These are phyloP conservation scores for Solanum piurae DNA, from an alignment of 257 asterid species.

Conservation along the genomic window DNA sequence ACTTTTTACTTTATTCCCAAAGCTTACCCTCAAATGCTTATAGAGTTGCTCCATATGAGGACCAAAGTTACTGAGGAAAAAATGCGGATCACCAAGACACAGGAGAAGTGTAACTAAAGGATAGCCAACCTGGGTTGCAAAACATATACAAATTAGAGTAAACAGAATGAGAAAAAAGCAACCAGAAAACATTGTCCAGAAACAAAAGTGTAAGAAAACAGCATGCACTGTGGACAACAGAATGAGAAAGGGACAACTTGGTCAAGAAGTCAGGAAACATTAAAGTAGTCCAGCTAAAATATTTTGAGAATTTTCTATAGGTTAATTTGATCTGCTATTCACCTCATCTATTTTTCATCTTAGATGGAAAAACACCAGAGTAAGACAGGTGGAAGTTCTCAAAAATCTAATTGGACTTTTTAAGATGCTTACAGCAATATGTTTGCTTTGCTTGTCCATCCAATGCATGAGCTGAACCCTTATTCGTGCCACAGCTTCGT, in stretches of 20 bases:
- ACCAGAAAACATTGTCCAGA: neutral
- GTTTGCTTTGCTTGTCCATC: conserved; percentile 99
- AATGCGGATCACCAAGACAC: conserved; percentile 90
- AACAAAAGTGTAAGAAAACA: neutral
- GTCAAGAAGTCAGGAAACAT: neutral
- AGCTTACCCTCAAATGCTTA: conserved; percentile 81
- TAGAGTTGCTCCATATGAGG: conserved; percentile 94
- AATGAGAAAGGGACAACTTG: neutral
- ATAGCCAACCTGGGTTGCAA: conserved; percentile 63
- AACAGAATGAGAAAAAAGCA: neutral
- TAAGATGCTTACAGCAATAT: conserved; percentile 62
- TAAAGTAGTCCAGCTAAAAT: neutral
- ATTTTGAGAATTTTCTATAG: neutral
- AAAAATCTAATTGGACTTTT: neutral
- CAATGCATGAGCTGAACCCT: conserved; percentile 82
- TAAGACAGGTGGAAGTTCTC: neutral
- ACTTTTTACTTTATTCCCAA: neutral
- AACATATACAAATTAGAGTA: neutral
- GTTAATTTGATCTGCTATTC: neutral
- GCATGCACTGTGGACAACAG: neutral
- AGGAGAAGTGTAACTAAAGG: conserved; percentile 98
- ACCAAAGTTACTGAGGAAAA: conserved; percentile 81
- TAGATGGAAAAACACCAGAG: neutral
- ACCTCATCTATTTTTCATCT: neutral
- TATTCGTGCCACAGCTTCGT: conserved; percentile 95